Evolutionary conservation across 2,329 filamentous ascomycete species (phyloP), one percentile per base, ranked within the genome.

Genomic region (Teratosphaeria pseudoeucalypti): DNA sequence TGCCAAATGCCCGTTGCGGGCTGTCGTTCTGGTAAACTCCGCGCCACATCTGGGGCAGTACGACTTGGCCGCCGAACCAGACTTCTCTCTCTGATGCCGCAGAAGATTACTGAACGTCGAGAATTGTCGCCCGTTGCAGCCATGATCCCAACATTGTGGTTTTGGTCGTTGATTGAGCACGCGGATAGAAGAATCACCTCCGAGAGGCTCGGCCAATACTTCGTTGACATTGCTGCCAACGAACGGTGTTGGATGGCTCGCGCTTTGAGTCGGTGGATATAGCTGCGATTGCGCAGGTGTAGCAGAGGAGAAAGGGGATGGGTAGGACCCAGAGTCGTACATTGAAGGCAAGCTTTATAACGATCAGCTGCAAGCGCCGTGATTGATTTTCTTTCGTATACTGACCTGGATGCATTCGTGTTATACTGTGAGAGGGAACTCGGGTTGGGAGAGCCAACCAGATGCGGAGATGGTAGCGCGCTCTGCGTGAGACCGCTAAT

Each of bases 91-190:
- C 74, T 96, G 92, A 73, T 97, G 92, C 63, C 92, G 83, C 43
- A 96, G 79, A 3, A 96, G 82, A 72, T 96, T 96, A 82, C 91
- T 96, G 72, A 96, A 96, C 3, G 92, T 96, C 19, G 90, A 95
- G 71, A 97, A 97, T 70, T 95, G 89, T 34, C 92, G 86, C 23
- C 92, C 92, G 69, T 96, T 96, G 79, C 92, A 97, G 11, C 92
- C 92, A 70, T 97, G 92, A 62, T 96, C 92, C 89, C 90, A 97
- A 75, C 92, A 96, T 72, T 95, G 90, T 54, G 92, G 91, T 76
- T 95, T 95, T n/a, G 90, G 90, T 43, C 73, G 69, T 56, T 72
- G 68, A 64, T 71, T 72, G 37, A 72, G 64, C 11, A 73, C 70
- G 26, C 72, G 65, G 58, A 71, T 70, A 16, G 70, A 67, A 16